These are phyloP conservation scores for Hura crepitans DNA, from an alignment of 441 rosid species.

Conservation along the genomic window DNA sequence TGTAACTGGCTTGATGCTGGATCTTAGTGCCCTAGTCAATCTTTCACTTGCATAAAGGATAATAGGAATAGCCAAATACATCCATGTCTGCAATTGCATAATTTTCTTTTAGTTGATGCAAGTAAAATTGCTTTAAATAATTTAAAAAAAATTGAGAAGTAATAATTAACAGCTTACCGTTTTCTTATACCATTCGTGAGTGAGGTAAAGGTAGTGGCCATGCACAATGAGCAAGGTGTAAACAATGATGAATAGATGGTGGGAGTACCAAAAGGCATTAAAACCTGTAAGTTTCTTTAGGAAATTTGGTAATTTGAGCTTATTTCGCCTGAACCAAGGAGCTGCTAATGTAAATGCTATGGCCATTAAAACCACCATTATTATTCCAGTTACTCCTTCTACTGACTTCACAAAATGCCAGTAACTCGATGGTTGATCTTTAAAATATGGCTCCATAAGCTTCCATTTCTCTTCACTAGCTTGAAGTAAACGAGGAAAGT, in stretches of 20 bases:
- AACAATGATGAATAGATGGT: conserved; percentile 76
- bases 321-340: conserved; percentile 82
- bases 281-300: conserved; percentile 83
- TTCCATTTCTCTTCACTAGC: conserved; percentile 61
- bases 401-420: conserved; percentile 77
- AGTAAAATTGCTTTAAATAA: no score
- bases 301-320: conserved; percentile 57
- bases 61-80: conserved; percentile 80
- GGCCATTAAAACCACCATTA: conserved; percentile 80
- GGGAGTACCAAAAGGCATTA: conserved; percentile 96
- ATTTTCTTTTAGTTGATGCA: no score
- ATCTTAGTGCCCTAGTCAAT: conserved; percentile 66
- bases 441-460: conserved; percentile 57
- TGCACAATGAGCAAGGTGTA: conserved; percentile 75
- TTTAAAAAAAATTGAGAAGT: background rate
- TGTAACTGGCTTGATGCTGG: conserved; percentile 82
- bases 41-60: conserved; percentile 66
- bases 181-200: conserved; percentile 71
- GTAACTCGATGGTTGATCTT: conserved; percentile 59
- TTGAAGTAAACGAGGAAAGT: conserved; percentile 62
- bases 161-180: conserved; percentile 43
- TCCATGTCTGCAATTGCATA: conserved; percentile 66
- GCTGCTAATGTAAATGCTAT: conserved; percentile 83
- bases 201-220: conserved; percentile 65
- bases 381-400: conserved; percentile 78